A percentile compares a stretch with the other conserved stretches of the same genome.
Conservation (phyloP, 768 basidiomycete species). For the Russula abietina region DNA sequence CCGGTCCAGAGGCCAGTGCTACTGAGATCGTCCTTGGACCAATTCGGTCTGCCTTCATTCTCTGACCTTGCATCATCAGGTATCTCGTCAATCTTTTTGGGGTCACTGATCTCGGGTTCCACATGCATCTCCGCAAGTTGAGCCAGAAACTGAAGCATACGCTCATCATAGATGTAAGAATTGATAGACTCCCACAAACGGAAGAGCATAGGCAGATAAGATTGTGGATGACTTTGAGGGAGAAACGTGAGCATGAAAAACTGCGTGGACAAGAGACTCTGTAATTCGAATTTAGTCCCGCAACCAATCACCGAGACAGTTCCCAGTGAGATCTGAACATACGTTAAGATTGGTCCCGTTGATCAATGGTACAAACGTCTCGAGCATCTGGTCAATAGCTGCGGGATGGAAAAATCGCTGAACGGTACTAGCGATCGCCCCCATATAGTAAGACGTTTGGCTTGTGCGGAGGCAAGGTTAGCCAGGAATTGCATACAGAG, state of each 20-base stretch:
- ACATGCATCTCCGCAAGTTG: slow-evolving; percentile 75
- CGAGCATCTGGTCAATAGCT: slow-evolving; percentile 80
- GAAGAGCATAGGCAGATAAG: slow-evolving; percentile 78
- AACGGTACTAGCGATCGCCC: slow-evolving; percentile 57
- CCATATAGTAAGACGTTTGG: slow-evolving; percentile 74
- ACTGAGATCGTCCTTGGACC: slow-evolving; percentile 42
- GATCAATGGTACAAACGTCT: slow-evolving; percentile 73
- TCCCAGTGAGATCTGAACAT: slow-evolving; percentile 30
- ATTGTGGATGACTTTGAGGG: slow-evolving; percentile 77
- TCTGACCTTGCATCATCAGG: slow-evolving; percentile 65
- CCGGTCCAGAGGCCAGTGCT: slow-evolving; percentile 46
- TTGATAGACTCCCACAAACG: slow-evolving; percentile 85
- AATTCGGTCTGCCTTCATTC: slow-evolving; percentile 53
- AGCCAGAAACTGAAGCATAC: slow-evolving; percentile 80
- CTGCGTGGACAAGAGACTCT: slow-evolving; percentile 75
- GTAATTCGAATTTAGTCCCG: slow-evolving; percentile 17
- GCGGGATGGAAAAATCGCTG: slow-evolving; percentile 87
- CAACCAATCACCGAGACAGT: background rate
- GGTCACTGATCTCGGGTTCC: slow-evolving; percentile 71
- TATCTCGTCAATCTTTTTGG: slow-evolving; percentile 55
- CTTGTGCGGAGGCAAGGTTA: slow-evolving; percentile 33
- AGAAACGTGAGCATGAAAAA: slow-evolving; percentile 84
- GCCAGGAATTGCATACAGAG: background rate
- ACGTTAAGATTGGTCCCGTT: slow-evolving; percentile 73
- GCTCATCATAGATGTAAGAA: slow-evolving; percentile 84